These are phyloP conservation scores for Blastocystis sp. DNA, from an alignment of 352 stramenopile species.

Conservation along the genomic window DNA sequence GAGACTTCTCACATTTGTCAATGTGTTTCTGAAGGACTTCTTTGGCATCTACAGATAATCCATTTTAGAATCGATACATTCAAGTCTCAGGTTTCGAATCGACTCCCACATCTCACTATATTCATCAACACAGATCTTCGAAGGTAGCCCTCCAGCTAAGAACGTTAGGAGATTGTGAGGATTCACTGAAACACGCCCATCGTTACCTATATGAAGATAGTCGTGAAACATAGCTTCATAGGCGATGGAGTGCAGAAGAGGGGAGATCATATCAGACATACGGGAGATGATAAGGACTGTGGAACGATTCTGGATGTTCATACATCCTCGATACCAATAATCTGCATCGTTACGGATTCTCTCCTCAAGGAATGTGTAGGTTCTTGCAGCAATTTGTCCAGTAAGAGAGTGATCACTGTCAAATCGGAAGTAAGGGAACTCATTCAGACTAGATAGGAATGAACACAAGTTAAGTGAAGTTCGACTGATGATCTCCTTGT, in stretches of 20 bases:
- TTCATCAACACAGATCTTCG: constrained; percentile 5
- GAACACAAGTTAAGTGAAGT: constrained; percentile 15
- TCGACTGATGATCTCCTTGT: constrained; percentile 12
- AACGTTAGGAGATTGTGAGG: constrained; percentile 26
- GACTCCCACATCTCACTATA: constrained; percentile 18
- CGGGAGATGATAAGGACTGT: constrained; percentile 39
- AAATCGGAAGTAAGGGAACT: constrained; percentile 57
- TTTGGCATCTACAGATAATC: neutral
- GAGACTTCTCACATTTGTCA: constrained; percentile 22
- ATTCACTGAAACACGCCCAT: constrained; percentile 13
- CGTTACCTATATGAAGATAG: constrained; percentile 38
- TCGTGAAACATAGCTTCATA: constrained; percentile 59
- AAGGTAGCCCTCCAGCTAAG: constrained; percentile 1
- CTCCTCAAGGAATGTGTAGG: constrained; percentile 25
- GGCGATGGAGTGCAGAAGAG: constrained; percentile 28
- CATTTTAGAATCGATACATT: neutral
- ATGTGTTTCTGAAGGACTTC: neutral
- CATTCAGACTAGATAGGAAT: constrained; percentile 38
- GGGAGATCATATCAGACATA: constrained; percentile 40
- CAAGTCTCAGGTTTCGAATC: constrained; percentile 7
- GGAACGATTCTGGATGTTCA: constrained; percentile 53
- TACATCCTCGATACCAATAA: constrained; percentile 39
- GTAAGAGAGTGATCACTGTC: constrained; percentile 28
- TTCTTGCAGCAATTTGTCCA: constrained; percentile 35
- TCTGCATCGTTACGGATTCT: constrained; percentile 27